These are phyloP conservation scores for Pichia membranifaciens DNA, from an alignment of 805 yeast genomes.

Conservation along the genomic window DNA sequence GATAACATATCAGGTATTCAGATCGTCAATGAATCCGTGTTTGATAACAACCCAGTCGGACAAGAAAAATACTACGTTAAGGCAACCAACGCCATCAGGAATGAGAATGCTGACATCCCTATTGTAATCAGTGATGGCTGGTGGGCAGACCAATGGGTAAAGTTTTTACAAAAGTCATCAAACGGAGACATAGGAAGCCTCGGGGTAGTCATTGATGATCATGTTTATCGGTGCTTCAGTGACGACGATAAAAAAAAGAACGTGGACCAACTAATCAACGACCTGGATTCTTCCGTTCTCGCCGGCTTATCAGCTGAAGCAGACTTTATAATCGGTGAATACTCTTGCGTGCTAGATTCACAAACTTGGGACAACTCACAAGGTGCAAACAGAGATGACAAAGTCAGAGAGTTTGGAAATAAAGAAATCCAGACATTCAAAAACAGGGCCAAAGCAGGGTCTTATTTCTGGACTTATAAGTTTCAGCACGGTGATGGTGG, in stretches of 20 bases:
- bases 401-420: constrained; percentile 59
- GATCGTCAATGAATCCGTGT: constrained; percentile 78
- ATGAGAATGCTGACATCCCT: constrained; percentile 52
- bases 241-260: constrained; percentile 62
- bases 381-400: constrained; percentile 39
- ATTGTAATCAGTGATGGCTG: constrained; percentile 88
- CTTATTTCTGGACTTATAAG: constrained; percentile 87
- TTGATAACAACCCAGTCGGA: constrained; percentile 44
- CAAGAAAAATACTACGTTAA: constrained; percentile 59
- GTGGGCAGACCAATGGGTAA: constrained; percentile 78
- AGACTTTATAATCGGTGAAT: constrained; percentile 84
- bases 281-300: constrained; percentile 45
- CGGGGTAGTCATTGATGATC: constrained; percentile 77
- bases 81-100: constrained; percentile 58
- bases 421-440: constrained; percentile 44
- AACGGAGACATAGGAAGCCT: constrained; percentile 33
- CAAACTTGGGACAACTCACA: constrained; percentile 56
- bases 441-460: constrained; percentile 59
- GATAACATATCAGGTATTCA: constrained; percentile 81
- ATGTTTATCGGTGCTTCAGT: constrained; percentile 80
- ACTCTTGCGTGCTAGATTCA: constrained; percentile 79
- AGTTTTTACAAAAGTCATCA: constrained; percentile 49
- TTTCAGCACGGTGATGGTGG: constrained; percentile 90
- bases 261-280: constrained; percentile 58
- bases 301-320: constrained; percentile 40